phyloP scores from a whole-genome alignment of 371 early-diverging fungal genomes.

The Amoeboaphelidium protococcarum region DNA sequence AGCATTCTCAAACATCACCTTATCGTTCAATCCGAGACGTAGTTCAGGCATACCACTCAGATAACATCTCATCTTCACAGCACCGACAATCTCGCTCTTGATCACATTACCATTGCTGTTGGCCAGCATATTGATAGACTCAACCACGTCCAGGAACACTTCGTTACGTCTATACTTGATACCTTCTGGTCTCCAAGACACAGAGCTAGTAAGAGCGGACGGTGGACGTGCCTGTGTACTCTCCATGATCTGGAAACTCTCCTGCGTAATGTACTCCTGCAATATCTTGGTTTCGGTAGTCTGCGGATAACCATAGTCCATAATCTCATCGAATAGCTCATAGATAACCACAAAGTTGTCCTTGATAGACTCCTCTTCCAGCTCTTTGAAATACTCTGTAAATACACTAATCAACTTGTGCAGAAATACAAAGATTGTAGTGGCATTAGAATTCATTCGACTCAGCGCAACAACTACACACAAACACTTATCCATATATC shows the following conservation, averaged over 20 bases:
- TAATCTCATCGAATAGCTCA: conserved; percentile 96
- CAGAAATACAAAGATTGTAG: conserved; percentile 73
- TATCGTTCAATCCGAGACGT: conserved; percentile 87
- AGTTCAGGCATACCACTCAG: conserved; percentile 96
- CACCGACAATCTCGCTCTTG: conserved; percentile 80
- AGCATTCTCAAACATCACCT: conserved; percentile 86
- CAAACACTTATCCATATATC: background rate
- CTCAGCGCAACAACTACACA: conserved; percentile 62
- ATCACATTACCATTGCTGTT: conserved; percentile 84
- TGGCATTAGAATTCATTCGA: conserved; percentile 87
- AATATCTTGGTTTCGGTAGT: conserved; percentile 90
- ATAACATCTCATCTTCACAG: conserved; percentile 84
- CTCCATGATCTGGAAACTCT: conserved; percentile 79
- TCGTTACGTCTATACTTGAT: conserved; percentile 93
- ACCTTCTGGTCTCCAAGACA: conserved; percentile 91
- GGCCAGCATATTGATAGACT: conserved; percentile 82
- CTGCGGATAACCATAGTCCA: conserved; percentile 97
- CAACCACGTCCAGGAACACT: conserved; percentile 91
- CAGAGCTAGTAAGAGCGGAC: conserved; percentile 90
- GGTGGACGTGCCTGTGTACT: conserved; percentile 60
- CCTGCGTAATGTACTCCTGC: conserved; percentile 92
- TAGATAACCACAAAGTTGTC: conserved; percentile 90
- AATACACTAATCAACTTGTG: conserved; percentile 73
- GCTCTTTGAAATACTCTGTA: conserved; percentile 86
- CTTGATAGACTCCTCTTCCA: conserved; percentile 89